phyloP scores from a whole-genome alignment of 1,284 basidiomycete species.

The Puccinia novopanici region DNA sequence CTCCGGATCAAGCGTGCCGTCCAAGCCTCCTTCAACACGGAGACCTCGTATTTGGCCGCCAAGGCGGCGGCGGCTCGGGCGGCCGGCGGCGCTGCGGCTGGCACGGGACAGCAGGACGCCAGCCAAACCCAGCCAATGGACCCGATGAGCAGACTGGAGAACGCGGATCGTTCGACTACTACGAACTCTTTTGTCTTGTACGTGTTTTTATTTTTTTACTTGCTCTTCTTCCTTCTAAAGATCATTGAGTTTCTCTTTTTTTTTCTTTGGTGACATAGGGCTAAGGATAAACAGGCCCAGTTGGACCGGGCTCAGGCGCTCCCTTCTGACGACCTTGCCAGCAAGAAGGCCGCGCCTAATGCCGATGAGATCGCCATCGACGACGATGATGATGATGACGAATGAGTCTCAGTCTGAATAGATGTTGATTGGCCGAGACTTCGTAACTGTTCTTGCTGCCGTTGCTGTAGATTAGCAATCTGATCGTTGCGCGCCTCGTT shows the following conservation, averaged over 20 bases:
- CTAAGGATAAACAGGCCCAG: constrained; percentile 37
- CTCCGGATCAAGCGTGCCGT: constrained; percentile 95
- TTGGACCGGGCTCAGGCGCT: not conserved
- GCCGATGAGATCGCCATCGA: constrained; percentile 54
- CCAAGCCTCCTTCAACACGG: constrained; percentile 97
- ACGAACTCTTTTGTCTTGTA: constrained; percentile 52
- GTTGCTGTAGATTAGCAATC: constrained; percentile 13
- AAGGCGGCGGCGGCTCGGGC: constrained; percentile 62
- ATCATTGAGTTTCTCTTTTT: constrained; percentile 18
- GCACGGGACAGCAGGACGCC: constrained; percentile 34
- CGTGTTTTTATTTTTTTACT: constrained; percentile 12
- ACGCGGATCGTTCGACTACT: not conserved
- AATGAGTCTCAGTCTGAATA: not conserved
- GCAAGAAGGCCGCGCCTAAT: constrained; percentile 38
- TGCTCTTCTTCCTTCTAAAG: not conserved
- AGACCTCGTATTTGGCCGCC: constrained; percentile 65
- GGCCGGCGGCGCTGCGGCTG: constrained; percentile 60
- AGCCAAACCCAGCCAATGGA: constrained; percentile 60
- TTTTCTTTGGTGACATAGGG: constrained; percentile 3
- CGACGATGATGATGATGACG: constrained; percentile 51
- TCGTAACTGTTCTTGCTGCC: not conserved
- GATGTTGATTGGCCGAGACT: constrained; percentile 2
- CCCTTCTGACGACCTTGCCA: not conserved
- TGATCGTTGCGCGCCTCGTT: constrained; percentile 19
- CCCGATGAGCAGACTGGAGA: constrained; percentile 64